phyloP scores from a whole-genome alignment of 2,329 filamentous ascomycete species.

The Aureobasidium sp. region DNA sequence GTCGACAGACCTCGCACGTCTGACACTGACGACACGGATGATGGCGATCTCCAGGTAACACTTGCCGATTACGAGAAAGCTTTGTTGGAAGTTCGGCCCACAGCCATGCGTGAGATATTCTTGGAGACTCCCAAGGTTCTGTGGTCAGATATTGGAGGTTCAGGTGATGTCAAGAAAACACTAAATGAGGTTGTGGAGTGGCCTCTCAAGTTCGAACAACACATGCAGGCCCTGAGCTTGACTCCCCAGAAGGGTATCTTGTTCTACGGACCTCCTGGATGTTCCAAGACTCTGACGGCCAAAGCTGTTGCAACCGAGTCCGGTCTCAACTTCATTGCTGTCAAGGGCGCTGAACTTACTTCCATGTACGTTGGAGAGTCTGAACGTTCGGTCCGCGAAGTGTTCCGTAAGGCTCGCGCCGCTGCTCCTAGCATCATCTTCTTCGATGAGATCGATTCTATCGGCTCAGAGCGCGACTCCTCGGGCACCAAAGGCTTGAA shows the following conservation, averaged over 20 bases:
- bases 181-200: constrained; percentile 53
- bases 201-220: constrained; percentile 49
- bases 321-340: constrained; percentile 85
- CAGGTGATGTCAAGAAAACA: constrained; percentile 62
- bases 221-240: constrained; percentile 44
- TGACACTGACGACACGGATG: background rate
- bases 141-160: constrained; percentile 85
- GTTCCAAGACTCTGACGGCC: constrained; percentile 87
- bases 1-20: background rate
- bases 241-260: constrained; percentile 73
- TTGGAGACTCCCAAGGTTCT: constrained; percentile 77
- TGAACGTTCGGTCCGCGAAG: constrained; percentile 73
- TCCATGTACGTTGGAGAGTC: constrained; percentile 98
- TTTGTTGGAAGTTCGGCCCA: constrained; percentile 64
- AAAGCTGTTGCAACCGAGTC: constrained; percentile 88
- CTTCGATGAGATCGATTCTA: constrained; percentile 93
- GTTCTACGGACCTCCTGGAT: constrained; percentile 86
- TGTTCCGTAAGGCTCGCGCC: constrained; percentile 79
- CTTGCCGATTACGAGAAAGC: constrained; percentile 57
- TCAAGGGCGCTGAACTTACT: constrained; percentile 87
- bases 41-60: constrained; percentile 16
- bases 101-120: constrained; percentile 82
- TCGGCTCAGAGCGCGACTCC: constrained; percentile 53
- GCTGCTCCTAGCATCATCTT: constrained; percentile 90
- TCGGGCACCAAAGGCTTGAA: constrained; percentile 56